These are phyloP conservation scores for Lolium multiflorum DNA, from an alignment of 176 grass and related monocot genomes.

Conservation along the genomic window DNA sequence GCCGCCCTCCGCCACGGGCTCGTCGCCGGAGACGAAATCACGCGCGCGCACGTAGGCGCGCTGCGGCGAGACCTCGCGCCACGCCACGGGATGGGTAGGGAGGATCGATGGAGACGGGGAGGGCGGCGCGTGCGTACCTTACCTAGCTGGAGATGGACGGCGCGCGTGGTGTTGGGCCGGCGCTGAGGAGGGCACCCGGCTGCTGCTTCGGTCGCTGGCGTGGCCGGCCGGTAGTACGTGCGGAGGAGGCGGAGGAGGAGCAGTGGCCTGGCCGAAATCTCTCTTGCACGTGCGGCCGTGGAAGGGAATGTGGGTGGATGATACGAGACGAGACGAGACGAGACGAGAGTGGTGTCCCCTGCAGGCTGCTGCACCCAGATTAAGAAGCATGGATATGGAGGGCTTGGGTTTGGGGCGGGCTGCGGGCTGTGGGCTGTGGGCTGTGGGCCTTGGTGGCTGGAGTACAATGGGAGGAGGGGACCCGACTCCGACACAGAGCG, in stretches of 20 bases:
- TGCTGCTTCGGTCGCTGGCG: not conserved
- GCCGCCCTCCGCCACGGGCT: not conserved
- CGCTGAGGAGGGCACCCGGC: not conserved
- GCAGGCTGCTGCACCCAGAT: no score
- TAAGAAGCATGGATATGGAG: no score
- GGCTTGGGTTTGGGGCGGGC: not conserved
- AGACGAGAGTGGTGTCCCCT: no score
- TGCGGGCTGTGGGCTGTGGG: not conserved
- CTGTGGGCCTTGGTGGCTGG: not conserved
- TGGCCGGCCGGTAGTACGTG: not conserved
- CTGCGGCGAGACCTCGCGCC: not conserved
- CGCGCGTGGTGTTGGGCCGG: no score
- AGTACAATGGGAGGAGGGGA: not conserved
- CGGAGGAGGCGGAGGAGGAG: not conserved
- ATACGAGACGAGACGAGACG: not conserved
- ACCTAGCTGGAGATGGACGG: conserved; percentile 27
- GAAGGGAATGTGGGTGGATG: conserved; percentile 16
- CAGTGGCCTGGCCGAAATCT: conserved; percentile 26
- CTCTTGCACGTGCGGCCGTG: conserved; percentile 11
- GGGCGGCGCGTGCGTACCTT: not conserved
- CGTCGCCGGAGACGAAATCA: not conserved
- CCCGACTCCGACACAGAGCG: conserved; percentile 14
- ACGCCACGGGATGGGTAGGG: not conserved
- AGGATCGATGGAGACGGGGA: not conserved
- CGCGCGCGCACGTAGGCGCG: no score